Evolutionary conservation across 495 filamentous ascomycete genomes (phyloP).

Genomic region (Stereocaulon alpinum): DNA sequence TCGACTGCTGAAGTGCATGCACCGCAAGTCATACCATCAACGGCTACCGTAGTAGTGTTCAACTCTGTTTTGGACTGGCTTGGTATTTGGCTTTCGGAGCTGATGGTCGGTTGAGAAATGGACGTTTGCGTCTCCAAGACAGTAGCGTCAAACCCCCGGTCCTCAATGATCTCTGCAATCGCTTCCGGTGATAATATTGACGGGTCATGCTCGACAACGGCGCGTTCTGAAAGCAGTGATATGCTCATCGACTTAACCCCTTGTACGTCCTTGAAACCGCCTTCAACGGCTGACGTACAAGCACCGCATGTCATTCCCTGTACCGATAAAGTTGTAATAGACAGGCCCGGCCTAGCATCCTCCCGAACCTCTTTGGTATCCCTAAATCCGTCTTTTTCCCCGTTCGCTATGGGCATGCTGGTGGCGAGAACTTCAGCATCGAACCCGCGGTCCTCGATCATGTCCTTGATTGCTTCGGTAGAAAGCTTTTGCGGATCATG

Average conservation of each 20-base stretch:
- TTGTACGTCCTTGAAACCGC: slow-evolving; percentile 57
- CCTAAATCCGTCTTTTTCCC: slow-evolving; percentile 19
- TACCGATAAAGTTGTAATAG: slow-evolving; percentile 76
- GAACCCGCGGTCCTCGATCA: slow-evolving; percentile 91
- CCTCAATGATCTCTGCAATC: slow-evolving; percentile 82
- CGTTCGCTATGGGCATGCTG: slow-evolving; percentile 46
- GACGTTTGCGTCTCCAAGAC: slow-evolving; percentile 44
- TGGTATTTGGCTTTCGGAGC: slow-evolving; percentile 33
- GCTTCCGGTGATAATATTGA: slow-evolving; percentile 51
- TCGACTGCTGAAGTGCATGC: slow-evolving; percentile 90
- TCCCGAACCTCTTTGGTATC: slow-evolving; percentile 22
- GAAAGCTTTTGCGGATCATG: slow-evolving; percentile 72
- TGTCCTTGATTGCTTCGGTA: slow-evolving; percentile 63
- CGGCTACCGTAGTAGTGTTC: slow-evolving; percentile 66
- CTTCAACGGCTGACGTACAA: slow-evolving; percentile 83
- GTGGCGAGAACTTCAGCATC: slow-evolving; percentile 85
- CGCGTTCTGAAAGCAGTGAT: slow-evolving; percentile 62
- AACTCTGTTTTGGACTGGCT: slow-evolving; percentile 26
- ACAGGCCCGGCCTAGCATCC: slow-evolving; percentile 25
- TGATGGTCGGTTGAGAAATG: slow-evolving; percentile 14
- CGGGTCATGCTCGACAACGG: slow-evolving; percentile 69
- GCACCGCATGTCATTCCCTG: slow-evolving; percentile 97
- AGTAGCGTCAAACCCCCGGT: slow-evolving; percentile 83
- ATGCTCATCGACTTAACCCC: slow-evolving; percentile 80
- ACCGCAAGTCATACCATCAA: slow-evolving; percentile 95